Evolutionary conservation across 805 yeast genomes (phyloP), one percentile per base, ranked within the genome.

Genomic region (Pichia cephalocereana): DNA sequence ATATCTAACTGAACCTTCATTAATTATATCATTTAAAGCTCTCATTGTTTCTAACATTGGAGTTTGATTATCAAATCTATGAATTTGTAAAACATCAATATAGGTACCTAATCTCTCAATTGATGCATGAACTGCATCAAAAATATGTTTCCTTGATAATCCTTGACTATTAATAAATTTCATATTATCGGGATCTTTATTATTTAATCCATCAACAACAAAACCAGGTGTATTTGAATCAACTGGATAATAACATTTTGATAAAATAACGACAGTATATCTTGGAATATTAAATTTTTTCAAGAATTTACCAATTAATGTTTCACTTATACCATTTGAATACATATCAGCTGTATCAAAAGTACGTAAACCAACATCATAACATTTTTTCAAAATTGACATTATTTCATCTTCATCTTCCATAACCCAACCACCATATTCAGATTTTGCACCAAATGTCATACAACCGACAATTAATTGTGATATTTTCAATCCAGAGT

Each of bases 51-150:
- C 84, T 46, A 68, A 68, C 47, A 70, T 69, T 38, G 80, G 76
- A 5, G 75, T 70, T 4, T 63, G 57, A 18, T 53, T 55, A 58
- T 80, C 85, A 40, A 70, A 60, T 48, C 84, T 63, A 61, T 80
- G 85, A 52, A 80, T 76, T 60, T 77, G 83, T 18, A 71, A 64
- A 17, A 80, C 71, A 56, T 76, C 80, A 38, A 75, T 67, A 52
- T 72, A 71, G 2, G 79, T 74, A 6, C 80, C 79, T 50, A 76
- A 57, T 59, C 80, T 65, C 48, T 65, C 62, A 8, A 65, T 68
- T 6, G 75, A 69, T 6, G 54, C 65, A 40, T 59, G 55, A 45
- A 59, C 67, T 43, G 75, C 74, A 47, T 72, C 75, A n/a, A 72
- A 51, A 19, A 75, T 68, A 57, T 74, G 77, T 52, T 72, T 74